Base-by-base conservation (phyloP, 805 yeast species). In the Metschnikowia shivogae region DNA sequence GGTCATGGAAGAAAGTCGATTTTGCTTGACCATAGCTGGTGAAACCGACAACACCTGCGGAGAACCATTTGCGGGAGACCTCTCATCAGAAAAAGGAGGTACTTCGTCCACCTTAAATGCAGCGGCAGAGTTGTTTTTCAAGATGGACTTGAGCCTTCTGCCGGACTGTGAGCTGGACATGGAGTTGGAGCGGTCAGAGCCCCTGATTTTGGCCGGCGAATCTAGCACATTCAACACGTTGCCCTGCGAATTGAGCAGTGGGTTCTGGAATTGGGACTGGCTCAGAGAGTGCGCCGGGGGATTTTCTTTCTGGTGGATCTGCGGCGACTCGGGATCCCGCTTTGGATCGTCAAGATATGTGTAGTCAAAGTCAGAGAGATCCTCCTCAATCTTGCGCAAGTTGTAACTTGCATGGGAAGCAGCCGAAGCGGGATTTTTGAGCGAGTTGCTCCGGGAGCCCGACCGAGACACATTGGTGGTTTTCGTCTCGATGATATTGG, bases 301-400 rank as follows among this genome's bases (percentile, higher is more conserved):
- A 5, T 22, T 22, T 7, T 22, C 26, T 6, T 22, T 6, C 8
- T 22, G 26, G 8, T 22, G 6, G 8, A 22, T 22, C 26, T 22
- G 26, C 8, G 26, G 26, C 8, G 26, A 7, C 26, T 22, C 26
- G 26, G 26, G 26, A 6, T 22, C 4, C n/a, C 22, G 20, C 10
- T n/a, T 7, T 13, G 22, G 9, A 20, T 37, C 30, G 10, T 70
- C 74, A 30, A 68, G 46, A 49, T 70, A 71, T 42, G 65, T 67
- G 46, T 68, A 71, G 29, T 71, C 76, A 45, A 71, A 71, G 44
- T 66, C 73, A 32, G 62, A 70, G 35, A 71, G 60, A 39, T 69
- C 72, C 51, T 71, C 76, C 13, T 71, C 75, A 32, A 71, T 71
- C 53, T 69, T 70, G 27, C 55, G 54, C 41, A 71, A 56, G 45